Evolutionary conservation across 257 asterid genomes (phyloP).

Genomic region (Solanum gracilifrons): DNA sequence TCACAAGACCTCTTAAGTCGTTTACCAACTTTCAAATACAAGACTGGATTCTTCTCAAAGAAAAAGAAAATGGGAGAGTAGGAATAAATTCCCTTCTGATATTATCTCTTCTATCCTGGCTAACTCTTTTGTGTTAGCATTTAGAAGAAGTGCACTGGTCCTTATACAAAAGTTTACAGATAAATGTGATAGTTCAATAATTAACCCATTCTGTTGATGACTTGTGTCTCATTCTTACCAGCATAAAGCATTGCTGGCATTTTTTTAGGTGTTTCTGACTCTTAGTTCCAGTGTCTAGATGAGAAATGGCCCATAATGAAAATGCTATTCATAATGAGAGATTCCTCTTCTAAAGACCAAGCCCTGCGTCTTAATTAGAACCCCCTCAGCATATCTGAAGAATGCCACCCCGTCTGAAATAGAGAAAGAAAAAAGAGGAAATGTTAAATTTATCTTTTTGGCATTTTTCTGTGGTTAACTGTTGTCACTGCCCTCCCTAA

Average conservation of each 20-base stretch:
- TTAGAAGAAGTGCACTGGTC: not conserved
- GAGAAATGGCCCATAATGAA: not conserved
- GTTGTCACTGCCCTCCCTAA: not conserved
- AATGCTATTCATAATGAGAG: not conserved
- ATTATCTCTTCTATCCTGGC: not conserved
- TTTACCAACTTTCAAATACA: conserved; percentile 66
- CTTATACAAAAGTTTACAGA: not conserved
- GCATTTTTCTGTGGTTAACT: not conserved
- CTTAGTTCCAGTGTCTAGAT: not conserved
- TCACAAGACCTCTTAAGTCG: conserved; percentile 55
- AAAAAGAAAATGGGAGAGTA: conserved; percentile 18
- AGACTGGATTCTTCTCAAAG: conserved; percentile 41
- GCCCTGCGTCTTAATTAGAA: not conserved
- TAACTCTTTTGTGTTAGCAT: not conserved
- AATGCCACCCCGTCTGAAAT: not conserved
- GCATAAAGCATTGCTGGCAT: not conserved
- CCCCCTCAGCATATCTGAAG: not conserved
- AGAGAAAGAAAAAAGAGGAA: not conserved
- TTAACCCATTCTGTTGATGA: not conserved
- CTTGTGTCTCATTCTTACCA: not conserved
- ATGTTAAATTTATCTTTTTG: not conserved
- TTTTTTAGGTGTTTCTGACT: not conserved
- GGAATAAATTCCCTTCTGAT: not conserved
- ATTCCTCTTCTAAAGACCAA: not conserved
- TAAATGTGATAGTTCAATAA: not conserved